These are phyloP conservation scores for Rhynchosporium agropyri DNA, from an alignment of 2,329 filamentous ascomycete genomes.

Conservation along the genomic window DNA sequence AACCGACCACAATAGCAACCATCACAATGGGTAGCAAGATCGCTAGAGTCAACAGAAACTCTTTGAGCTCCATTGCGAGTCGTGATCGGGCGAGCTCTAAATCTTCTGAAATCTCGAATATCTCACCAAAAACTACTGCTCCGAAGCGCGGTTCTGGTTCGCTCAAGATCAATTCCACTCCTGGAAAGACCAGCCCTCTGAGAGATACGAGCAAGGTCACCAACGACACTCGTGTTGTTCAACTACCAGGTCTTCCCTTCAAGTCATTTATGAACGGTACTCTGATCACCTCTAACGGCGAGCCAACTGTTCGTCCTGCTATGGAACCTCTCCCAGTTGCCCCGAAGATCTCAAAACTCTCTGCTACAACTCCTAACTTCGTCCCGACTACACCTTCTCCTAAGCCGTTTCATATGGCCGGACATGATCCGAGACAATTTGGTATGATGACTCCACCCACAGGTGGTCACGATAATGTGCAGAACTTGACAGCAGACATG, in stretches of 20 bases:
- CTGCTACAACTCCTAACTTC: conserved; percentile 16
- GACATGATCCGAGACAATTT: not conserved
- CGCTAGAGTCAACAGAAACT: not conserved
- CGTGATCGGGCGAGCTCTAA: not conserved
- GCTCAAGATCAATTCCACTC: no score
- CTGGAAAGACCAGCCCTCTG: not conserved
- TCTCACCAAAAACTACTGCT: conserved; percentile 7
- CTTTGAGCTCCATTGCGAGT: not conserved
- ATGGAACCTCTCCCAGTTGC: conserved; percentile 8
- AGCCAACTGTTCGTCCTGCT: conserved; percentile 10
- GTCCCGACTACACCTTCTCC: conserved; percentile 10
- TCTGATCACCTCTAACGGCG: conserved; percentile 18
- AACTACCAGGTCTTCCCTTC: conserved; percentile 15
- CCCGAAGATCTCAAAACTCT: conserved; percentile 10
- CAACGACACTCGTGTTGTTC: not conserved
- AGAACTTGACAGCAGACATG: conserved; percentile 14
- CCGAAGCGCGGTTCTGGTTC: not conserved
- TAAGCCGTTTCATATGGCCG: not conserved
- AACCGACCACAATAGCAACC: not conserved
- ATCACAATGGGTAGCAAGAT: conserved; percentile 2
- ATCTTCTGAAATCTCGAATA: not conserved
- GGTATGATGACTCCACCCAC: not conserved
- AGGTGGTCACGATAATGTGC: conserved; percentile 5
- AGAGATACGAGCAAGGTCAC: not conserved
- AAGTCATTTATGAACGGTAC: conserved; percentile 23